These are phyloP conservation scores for Tylopilus intermedius DNA, from an alignment of 768 basidiomycete genomes.

Conservation along the genomic window DNA sequence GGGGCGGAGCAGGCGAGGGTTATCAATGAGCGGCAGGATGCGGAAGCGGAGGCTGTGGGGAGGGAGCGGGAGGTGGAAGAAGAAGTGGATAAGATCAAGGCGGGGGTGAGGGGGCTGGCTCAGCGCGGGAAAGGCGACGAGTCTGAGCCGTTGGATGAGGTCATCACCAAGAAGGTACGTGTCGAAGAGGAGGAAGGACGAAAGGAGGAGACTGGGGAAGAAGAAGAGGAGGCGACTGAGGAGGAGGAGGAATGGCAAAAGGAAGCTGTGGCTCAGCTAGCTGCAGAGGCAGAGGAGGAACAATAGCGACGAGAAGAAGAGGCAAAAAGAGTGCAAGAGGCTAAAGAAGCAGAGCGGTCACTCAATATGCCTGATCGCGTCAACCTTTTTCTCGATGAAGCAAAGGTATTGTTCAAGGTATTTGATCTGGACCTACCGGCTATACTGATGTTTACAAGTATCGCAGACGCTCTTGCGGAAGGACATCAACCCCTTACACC, in stretches of 20 bases:
- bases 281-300: slow-evolving; percentile 60
- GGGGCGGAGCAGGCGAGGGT: slow-evolving; percentile 28
- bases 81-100: slow-evolving; percentile 43
- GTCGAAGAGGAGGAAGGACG: slow-evolving; percentile 41
- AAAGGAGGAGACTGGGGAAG: slow-evolving; percentile 21
- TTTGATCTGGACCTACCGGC: slow-evolving; percentile 8
- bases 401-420: slow-evolving; percentile 91
- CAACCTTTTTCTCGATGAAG: slow-evolving; percentile 82
- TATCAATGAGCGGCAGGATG: slow-evolving; percentile 32
- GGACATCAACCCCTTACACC: slow-evolving; percentile 86
- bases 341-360: slow-evolving; percentile 39
- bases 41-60: slow-evolving; percentile 21
- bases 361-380: slow-evolving; percentile 67
- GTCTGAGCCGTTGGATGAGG: slow-evolving; percentile 46
- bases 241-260: slow-evolving; percentile 69
- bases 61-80: slow-evolving; percentile 28
- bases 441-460: slow-evolving; percentile 11
- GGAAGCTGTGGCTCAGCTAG: slow-evolving; percentile 66
- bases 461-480: slow-evolving; percentile 77
- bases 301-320: slow-evolving; percentile 36
- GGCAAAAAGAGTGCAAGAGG: slow-evolving; percentile 31
- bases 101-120: slow-evolving; percentile 40
- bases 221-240: slow-evolving; percentile 31
- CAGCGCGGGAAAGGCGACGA: slow-evolving; percentile 62
- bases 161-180: slow-evolving; percentile 56